Conservation (phyloP, 306 rosid species). For the Alnus glutinosa region DNA sequence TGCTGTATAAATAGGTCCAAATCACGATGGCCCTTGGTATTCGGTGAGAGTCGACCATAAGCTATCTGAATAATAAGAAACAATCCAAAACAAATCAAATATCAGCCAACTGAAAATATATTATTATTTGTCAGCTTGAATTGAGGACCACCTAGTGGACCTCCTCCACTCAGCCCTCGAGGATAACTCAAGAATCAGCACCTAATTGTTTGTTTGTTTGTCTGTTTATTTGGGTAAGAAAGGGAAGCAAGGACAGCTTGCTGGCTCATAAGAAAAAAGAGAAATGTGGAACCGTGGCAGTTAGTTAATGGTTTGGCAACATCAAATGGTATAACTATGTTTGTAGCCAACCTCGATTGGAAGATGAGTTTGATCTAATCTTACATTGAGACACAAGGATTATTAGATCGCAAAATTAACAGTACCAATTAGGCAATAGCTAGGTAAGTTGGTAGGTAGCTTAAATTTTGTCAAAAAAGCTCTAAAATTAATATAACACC, state of each 20-base stretch:
- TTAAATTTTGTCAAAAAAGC: background rate
- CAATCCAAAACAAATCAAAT: background rate
- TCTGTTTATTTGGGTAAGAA: background rate
- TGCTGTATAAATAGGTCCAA: conserved; percentile 72
- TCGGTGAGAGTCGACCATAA: conserved; percentile 61
- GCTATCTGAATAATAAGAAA: conserved; percentile 47
- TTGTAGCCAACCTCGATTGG: background rate
- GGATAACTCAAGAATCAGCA: too few relatives aligned
- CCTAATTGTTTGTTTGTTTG: background rate
- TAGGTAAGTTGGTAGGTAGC: background rate
- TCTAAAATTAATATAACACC: too few relatives aligned
- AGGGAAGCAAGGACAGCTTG: background rate
- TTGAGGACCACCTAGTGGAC: conserved; percentile 5
- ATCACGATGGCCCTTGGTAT: conserved; percentile 52
- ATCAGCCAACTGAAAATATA: conserved; percentile 23
- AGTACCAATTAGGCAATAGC: background rate
- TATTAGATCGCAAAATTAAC: background rate
- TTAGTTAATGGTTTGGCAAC: background rate
- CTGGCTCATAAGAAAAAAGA: background rate
- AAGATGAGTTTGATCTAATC: background rate
- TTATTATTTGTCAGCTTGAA: background rate
- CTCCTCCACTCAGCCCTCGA: background rate
- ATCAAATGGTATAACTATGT: background rate
- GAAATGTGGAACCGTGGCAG: background rate
- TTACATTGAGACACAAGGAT: background rate